These are phyloP conservation scores for Guadua angustifolia DNA, from an alignment of 176 grass and related monocot species.

Conservation along the genomic window DNA sequence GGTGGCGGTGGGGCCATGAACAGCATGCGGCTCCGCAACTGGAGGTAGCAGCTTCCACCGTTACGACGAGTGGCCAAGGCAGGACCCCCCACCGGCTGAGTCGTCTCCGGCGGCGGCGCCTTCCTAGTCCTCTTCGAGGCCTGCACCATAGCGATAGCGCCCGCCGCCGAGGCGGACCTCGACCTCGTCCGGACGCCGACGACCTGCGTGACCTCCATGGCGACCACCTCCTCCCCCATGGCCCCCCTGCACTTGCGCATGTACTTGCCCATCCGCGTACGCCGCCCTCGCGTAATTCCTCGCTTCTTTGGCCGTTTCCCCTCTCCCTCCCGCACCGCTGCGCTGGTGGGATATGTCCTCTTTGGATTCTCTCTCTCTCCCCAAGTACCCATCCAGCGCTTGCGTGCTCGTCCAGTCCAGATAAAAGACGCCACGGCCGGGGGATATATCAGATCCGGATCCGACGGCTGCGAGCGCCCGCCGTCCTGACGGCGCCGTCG, in stretches of 20 bases:
- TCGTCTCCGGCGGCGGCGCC: background rate
- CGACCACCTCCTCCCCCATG: constrained; percentile 52
- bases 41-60: constrained; percentile 55
- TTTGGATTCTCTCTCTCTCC: constrained; percentile 35
- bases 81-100: background rate
- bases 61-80: background rate
- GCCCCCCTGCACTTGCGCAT: constrained; percentile 67
- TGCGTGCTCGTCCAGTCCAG: constrained; percentile 39
- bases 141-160: constrained; percentile 6
- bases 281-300: constrained; percentile 14
- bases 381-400: background rate
- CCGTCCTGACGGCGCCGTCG: constrained; percentile 41
- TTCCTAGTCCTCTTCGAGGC: constrained; percentile 39
- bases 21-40: constrained; percentile 74
- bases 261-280: constrained; percentile 68
- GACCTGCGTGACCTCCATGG: constrained; percentile 70
- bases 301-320: constrained; percentile 42
- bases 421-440: constrained; percentile 43
- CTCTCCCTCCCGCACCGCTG: background rate
- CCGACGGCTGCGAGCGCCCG: constrained; percentile 37
- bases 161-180: constrained; percentile 33
- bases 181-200: constrained; percentile 74
- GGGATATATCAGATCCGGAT: constrained; percentile 31
- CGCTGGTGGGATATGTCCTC: constrained; percentile 32
- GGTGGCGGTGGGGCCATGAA: constrained; percentile 48